Evolutionary conservation across 768 basidiomycete genomes (phyloP).

Genomic region (Leccinellum rugosiceps): DNA sequence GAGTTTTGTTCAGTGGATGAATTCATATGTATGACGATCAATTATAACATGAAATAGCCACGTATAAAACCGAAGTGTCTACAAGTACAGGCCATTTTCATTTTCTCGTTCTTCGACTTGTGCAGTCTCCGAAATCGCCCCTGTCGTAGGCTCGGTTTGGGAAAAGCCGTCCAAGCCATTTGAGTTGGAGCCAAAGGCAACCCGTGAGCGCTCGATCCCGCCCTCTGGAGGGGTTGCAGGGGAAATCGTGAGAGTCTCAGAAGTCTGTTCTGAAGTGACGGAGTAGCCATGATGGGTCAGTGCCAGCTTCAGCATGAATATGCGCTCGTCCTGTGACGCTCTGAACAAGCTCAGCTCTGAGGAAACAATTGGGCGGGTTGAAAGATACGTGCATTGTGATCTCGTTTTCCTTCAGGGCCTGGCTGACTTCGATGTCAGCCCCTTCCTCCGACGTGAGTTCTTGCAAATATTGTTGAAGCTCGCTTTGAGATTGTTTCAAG

Average conservation of each 20-base stretch:
- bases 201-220: conserved; percentile 1
- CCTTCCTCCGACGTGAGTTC: conserved; percentile 30
- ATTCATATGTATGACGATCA: neutral
- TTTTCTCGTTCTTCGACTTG: conserved; percentile 6
- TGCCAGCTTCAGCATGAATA: conserved; percentile 64
- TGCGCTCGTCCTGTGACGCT: conserved; percentile 75
- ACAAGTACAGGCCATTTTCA: conserved; percentile 29
- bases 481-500: conserved; percentile 58
- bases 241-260: neutral
- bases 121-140: neutral
- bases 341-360: conserved; percentile 37
- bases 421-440: conserved; percentile 54
- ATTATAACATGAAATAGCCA: neutral
- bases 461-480: conserved; percentile 47
- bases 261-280: conserved; percentile 29
- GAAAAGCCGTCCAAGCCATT: conserved; percentile 13
- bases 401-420: conserved; percentile 70
- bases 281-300: conserved; percentile 58
- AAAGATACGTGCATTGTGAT: conserved; percentile 56
- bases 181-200: conserved; percentile 6
- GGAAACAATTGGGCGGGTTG: conserved; percentile 18
- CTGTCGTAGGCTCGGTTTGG: neutral
- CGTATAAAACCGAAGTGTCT: conserved; percentile 2
- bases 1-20: neutral
- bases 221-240: neutral